Conservation (phyloP, 495 filamentous ascomycete species). For the Hypoxylon intermedium region DNA sequence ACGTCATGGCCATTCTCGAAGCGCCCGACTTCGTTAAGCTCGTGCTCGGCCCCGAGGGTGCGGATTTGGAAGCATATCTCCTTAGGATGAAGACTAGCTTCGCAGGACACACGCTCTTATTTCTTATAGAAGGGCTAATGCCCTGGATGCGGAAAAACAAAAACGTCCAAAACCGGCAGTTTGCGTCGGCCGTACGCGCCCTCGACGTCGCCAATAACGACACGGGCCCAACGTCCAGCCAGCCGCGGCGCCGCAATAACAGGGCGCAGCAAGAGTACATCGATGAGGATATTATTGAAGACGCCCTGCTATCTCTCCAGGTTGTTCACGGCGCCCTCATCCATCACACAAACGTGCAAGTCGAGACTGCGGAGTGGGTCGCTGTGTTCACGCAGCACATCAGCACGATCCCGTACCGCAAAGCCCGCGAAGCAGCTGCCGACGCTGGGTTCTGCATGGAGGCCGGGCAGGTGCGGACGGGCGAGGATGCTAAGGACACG, state of each 20-base stretch:
- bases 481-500: slow-evolving; percentile 70
- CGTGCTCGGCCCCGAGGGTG: slow-evolving; percentile 52
- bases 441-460: slow-evolving; percentile 83
- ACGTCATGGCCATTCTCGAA: slow-evolving; percentile 70
- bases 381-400: slow-evolving; percentile 82
- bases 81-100: slow-evolving; percentile 62
- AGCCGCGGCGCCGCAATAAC: slow-evolving; percentile 49
- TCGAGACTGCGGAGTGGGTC: slow-evolving; percentile 80
- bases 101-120: slow-evolving; percentile 64
- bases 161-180: slow-evolving; percentile 70
- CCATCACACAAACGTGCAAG: slow-evolving; percentile 68
- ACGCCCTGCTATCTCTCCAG: slow-evolving; percentile 75
- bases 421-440: slow-evolving; percentile 47
- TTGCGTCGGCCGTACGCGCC: slow-evolving; percentile 67
- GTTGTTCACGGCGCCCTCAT: slow-evolving; percentile 71
- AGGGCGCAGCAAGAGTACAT: slow-evolving; percentile 58
- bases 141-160: slow-evolving; percentile 74
- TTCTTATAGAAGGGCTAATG: slow-evolving; percentile 76
- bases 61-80: slow-evolving; percentile 68
- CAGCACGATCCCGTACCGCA: slow-evolving; percentile 75
- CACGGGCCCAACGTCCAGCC: slow-evolving; percentile 9
- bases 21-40: slow-evolving; percentile 75
- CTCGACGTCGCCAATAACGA: slow-evolving; percentile 49
- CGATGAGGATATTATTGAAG: slow-evolving; percentile 76
- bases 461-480: slow-evolving; percentile 77